Base-by-base conservation (phyloP, 2,329 filamentous ascomycete genomes). In the Incumbomyces lentus region DNA sequence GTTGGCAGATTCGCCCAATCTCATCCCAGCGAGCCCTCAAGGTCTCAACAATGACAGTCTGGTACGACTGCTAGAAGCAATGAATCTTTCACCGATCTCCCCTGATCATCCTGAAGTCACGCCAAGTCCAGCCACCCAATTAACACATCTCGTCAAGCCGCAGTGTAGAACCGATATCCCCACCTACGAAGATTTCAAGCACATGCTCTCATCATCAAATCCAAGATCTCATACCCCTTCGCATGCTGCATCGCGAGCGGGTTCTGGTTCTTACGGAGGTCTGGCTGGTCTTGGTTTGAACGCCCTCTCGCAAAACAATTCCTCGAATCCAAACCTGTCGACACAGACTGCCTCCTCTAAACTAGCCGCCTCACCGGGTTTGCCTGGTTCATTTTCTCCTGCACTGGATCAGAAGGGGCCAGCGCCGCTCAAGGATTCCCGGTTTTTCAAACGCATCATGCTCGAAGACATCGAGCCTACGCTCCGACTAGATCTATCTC, bases 391-490 rank as follows among this genome's bases (percentile, higher is more conserved):
- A 11, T 69, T 68, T 53, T 62, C 61, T 45, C 68, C 65, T 47
- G 57, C 54, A 58, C 31, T 68, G 53, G 45, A 55, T 17, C 53
- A 51, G 32, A 59, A 53, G 31, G 58, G 59, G 5, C 53, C 65
- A 31, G 57, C 62, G 2, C 79, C 81, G 3, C 68, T 98, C 34
- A 94, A 92, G 60, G 92, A 96, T 47, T 86, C 84, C 22, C 86
- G 84, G 54, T 98, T 96, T 61, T 98, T 90, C 69, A 96, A 96
- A 68, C 81, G 92, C 39, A 82, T 81, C 5, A 66, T 96, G 19
- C 75, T 79, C 16, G 92, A 98, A 63, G 92, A 98, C 60, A 86
- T 98, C 47, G 92, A 98, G 61, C 92, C 92, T 0, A 95, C 92
- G 0, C 70, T 98, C 8, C 81, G 92, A 35, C 76, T 98, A 2